These are phyloP conservation scores for Psilocybe sp. DNA, from an alignment of 768 basidiomycete genomes.

Conservation along the genomic window DNA sequence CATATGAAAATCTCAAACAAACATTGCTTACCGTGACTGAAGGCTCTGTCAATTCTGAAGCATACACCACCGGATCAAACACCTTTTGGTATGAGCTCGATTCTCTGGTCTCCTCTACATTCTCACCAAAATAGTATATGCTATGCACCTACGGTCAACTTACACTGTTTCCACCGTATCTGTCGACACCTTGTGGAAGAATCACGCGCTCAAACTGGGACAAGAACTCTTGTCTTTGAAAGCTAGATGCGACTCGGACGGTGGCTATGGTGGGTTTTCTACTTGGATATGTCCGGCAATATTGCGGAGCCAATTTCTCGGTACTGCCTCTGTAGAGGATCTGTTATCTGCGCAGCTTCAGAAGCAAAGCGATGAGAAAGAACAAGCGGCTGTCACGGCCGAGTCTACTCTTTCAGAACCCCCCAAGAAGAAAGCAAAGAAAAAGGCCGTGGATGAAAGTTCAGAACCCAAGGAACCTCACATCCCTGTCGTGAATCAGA, in stretches of 20 bases:
- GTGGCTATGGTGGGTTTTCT: slow-evolving; percentile 31
- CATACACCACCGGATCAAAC: slow-evolving; percentile 42
- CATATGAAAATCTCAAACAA: background rate
- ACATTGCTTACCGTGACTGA: slow-evolving; percentile 3
- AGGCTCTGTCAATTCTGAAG: slow-evolving; percentile 47
- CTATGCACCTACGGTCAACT: slow-evolving; percentile 34
- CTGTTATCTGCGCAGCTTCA: background rate
- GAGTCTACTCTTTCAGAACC: too few species aligned
- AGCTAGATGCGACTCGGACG: slow-evolving; percentile 37
- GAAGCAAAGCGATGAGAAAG: too few species aligned
- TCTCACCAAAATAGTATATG: slow-evolving; percentile 35
- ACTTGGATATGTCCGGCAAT: background rate
- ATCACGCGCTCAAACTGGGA: slow-evolving; percentile 40
- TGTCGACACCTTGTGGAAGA: slow-evolving; percentile 34
- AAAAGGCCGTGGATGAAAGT: background rate
- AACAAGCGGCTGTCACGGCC: too few species aligned
- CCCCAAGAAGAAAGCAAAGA: background rate
- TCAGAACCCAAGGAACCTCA: background rate
- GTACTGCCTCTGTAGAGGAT: background rate
- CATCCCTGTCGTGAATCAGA: too few species aligned
- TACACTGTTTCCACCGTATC: slow-evolving; percentile 11
- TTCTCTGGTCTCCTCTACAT: background rate
- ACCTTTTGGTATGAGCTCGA: slow-evolving; percentile 32
- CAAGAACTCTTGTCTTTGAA: slow-evolving; percentile 33
- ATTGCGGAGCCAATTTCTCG: background rate